Evolutionary conservation across 495 filamentous ascomycete genomes (phyloP), one percentile per base, ranked within the genome.

Genomic region (Corynascus novoguineensis): DNA sequence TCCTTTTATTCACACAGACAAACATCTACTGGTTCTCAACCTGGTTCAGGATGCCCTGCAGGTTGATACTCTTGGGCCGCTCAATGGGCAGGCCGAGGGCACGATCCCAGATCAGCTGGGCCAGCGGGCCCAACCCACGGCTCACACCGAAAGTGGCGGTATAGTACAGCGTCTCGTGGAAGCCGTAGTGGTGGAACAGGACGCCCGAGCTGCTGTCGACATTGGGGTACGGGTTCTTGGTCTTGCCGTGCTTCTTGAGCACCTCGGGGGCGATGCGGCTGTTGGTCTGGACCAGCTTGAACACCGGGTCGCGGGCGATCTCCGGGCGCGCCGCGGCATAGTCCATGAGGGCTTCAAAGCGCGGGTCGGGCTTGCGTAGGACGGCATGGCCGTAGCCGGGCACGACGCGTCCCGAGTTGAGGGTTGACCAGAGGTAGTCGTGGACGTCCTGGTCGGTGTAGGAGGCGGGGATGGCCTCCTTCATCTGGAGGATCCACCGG

Each of bases 301-400:
- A 97, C 41, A 97, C 84, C 4, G 93, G 91, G 72, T 97, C 89
- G 27, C 77, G 74, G 10, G 87, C 83, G 37, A 98, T 95, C 61
- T 91, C 86, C 11, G 88, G 87, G 14, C 92, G 84, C 11, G 87
- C 79, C 11, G 83, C 80, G 8, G 95, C 93, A 73, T 96, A 98
- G 74, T 93, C 88, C 88, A 97, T 96, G 46, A 97, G 77, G 34
- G 93, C 95, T 71, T 96, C 81, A 75, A 97, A 98, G 55, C 93
- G 86, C 5, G 93, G 93, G 66, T 98, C 93, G 21, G 93, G 92
- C 78, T 96, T 97, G 70, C 93, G 88, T 46, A 98, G 84, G 24
- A 98, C 95, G 50, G 92, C 93, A 74, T 98, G 93, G n/a, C 93
- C 93, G 73, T 97, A 98, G 11, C 93, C 93, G 1, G 93, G 93